Evolutionary conservation across 2,329 filamentous ascomycete genomes (phyloP).

Genomic region (Colletotrichum eremochloae): DNA sequence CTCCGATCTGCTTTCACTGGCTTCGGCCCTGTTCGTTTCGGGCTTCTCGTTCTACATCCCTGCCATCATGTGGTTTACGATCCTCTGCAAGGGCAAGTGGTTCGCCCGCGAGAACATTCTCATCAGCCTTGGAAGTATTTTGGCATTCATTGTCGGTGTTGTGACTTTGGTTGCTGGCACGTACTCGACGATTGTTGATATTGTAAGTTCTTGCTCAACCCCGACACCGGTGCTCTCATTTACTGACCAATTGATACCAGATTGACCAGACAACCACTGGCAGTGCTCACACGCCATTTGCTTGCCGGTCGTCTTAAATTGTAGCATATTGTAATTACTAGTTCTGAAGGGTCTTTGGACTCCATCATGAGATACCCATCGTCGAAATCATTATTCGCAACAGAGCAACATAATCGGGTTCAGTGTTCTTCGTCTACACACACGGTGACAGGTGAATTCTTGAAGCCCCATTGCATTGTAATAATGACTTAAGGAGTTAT

Average conservation of each 20-base stretch:
- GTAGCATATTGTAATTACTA: conserved; percentile 4
- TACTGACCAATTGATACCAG: conserved; percentile 22
- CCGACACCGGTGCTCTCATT: background rate
- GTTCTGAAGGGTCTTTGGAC: background rate
- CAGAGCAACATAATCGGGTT: background rate
- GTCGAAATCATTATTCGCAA: background rate
- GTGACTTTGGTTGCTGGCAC: conserved; percentile 49
- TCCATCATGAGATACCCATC: conserved; percentile 29
- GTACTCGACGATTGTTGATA: conserved; percentile 49
- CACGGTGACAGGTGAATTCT: background rate
- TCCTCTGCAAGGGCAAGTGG: conserved; percentile 44
- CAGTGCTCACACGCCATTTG: conserved; percentile 39
- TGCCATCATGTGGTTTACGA: conserved; percentile 40
- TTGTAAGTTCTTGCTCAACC: conserved; percentile 45
- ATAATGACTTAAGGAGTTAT: background rate
- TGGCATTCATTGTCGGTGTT: conserved; percentile 48
- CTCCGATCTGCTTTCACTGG: conserved; percentile 72
- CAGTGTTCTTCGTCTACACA: background rate
- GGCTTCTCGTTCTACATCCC: conserved; percentile 52
- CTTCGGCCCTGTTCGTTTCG: conserved; percentile 64
- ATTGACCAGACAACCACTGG: conserved; percentile 42
- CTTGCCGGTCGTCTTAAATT: conserved; percentile 32
- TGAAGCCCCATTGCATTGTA: background rate
- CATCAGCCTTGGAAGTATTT: conserved; percentile 45
- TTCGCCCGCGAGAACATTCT: conserved; percentile 46